Evolutionary conservation across 495 filamentous ascomycete species (phyloP).

Genomic region (Darksidea phi): DNA sequence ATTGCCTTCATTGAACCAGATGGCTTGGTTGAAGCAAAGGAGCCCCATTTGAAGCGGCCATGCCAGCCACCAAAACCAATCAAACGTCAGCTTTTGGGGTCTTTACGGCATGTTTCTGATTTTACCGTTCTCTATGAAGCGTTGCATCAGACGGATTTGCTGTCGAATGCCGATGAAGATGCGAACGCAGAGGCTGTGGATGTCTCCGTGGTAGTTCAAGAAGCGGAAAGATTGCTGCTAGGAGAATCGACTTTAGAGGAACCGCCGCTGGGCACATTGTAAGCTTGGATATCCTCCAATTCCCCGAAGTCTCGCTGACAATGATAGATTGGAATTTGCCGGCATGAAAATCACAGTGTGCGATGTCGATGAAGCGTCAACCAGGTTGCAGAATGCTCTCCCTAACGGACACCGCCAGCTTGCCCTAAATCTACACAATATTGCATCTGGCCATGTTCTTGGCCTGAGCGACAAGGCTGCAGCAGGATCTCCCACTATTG

Average conservation of each 20-base stretch:
- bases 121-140: too few relatives aligned
- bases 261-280: neutral
- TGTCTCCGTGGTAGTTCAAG: neutral
- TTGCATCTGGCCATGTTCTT: conserved; percentile 5
- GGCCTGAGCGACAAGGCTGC: neutral
- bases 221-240: neutral
- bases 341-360: conserved; percentile 10
- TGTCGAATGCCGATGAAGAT: too few relatives aligned
- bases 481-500: conserved; percentile 8
- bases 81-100: too few relatives aligned
- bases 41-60: too few relatives aligned
- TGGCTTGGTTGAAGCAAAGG: too few relatives aligned
- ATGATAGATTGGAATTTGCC: conserved; percentile 1
- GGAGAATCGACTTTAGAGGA: neutral
- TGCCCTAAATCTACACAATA: conserved; percentile 6
- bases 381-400: conserved; percentile 12
- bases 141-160: too few relatives aligned
- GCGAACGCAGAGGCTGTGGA: neutral
- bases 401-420: neutral
- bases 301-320: neutral
- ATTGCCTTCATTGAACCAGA: too few relatives aligned
- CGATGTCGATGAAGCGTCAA: conserved; percentile 30
- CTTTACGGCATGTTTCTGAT: too few relatives aligned
- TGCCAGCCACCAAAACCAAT: too few relatives aligned
- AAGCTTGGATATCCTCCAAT: neutral